Percentiles rank a stretch among this genome's conserved stretches.
Conservation (phyloP, 2,329 filamentous ascomycete species). For the Exophiala alcalophila region DNA sequence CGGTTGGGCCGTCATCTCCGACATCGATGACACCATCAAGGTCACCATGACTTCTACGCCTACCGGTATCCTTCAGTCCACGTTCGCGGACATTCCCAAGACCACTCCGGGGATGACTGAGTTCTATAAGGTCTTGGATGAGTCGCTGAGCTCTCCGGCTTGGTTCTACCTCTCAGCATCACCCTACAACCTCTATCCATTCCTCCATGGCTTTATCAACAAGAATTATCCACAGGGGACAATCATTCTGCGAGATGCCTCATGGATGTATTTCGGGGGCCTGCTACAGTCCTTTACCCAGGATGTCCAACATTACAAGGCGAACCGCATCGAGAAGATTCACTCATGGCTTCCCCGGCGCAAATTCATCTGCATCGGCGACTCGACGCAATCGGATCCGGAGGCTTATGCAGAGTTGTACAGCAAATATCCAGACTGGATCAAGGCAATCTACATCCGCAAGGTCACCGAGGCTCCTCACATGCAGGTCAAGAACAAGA, state of each 20-base stretch:
- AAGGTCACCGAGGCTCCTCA: constrained; percentile 74
- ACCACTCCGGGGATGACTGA: constrained; percentile 79
- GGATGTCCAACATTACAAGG: constrained; percentile 78
- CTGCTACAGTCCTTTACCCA: constrained; percentile 75
- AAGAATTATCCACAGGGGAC: constrained; percentile 72
- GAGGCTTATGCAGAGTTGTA: constrained; percentile 83
- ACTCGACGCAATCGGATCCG: constrained; percentile 87
- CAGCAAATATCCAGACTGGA: constrained; percentile 67
- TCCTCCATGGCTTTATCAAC: constrained; percentile 72
- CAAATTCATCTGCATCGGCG: constrained; percentile 80
- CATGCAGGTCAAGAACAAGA: constrained; percentile 71
- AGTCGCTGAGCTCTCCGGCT: constrained; percentile 57
- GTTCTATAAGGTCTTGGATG: constrained; percentile 67
- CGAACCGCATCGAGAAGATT: constrained; percentile 73
- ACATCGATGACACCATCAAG: constrained; percentile 95
- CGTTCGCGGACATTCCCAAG: constrained; percentile 72
- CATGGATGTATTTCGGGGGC: constrained; percentile 79
- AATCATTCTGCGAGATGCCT: constrained; percentile 78
- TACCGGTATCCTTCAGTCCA: constrained; percentile 75
- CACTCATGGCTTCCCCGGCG: constrained; percentile 73
- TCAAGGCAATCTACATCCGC: constrained; percentile 79
- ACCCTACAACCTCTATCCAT: constrained; percentile 90
- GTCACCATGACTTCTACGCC: constrained; percentile 78
- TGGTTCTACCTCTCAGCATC: constrained; percentile 95
- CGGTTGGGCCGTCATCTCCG: constrained; percentile 83